These are phyloP conservation scores for Coemansia sp. DNA, from an alignment of 192 early-diverging fungal species.

Conservation along the genomic window DNA sequence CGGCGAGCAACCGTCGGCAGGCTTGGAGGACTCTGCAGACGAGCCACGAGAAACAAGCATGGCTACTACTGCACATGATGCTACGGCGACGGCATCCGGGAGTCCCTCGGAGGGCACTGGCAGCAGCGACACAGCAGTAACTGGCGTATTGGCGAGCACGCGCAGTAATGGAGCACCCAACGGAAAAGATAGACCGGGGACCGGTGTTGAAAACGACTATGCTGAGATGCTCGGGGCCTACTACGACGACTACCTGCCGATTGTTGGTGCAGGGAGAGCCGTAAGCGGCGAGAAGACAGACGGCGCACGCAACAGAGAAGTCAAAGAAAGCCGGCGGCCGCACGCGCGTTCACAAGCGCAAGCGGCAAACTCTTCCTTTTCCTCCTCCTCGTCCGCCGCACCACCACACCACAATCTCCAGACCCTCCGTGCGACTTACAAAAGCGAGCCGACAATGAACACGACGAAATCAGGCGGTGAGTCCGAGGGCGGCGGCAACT, in stretches of 20 bases:
- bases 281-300: background rate
- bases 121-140: no score
- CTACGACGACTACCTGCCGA: constrained; percentile 4
- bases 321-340: background rate
- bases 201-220: background rate
- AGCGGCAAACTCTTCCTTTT: background rate
- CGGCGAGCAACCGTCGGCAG: no score
- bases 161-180: no score
- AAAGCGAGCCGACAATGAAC: constrained; percentile 39
- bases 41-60: no score
- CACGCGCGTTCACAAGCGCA: background rate
- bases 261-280: background rate
- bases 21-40: no score
- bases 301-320: background rate
- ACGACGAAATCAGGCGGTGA: background rate
- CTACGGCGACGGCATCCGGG: no score
- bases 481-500: constrained; percentile 17
- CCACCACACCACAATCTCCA: background rate
- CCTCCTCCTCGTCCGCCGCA: background rate
- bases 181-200: background rate
- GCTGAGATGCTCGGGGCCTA: background rate
- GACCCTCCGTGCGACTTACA: constrained; percentile 33
- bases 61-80: no score
- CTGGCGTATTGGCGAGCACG: no score
- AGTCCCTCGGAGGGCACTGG: no score